A percentile compares a stretch with the other conserved stretches of the same genome.
These are phyloP conservation scores for Cryptococcus deneoformans DNA, from an alignment of 1,284 basidiomycete species.

Conservation along the genomic window DNA sequence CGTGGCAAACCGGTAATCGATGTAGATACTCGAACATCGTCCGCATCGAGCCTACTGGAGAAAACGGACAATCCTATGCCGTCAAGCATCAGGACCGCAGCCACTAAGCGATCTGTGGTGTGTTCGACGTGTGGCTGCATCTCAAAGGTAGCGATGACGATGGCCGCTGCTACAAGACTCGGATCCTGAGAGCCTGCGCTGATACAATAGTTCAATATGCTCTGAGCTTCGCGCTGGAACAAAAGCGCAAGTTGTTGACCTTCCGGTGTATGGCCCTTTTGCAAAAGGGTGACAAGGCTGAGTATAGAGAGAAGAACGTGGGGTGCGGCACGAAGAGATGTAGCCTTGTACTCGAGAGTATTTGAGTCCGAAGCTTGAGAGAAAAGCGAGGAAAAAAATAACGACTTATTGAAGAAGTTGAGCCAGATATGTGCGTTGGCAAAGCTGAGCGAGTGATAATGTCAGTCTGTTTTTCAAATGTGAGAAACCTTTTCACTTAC, in stretches of 20 bases:
- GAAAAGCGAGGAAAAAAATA: neutral
- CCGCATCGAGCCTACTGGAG: slow-evolving; percentile 11
- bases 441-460: too few relatives aligned
- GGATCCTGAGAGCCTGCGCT: slow-evolving; percentile 19
- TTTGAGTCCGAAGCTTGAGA: slow-evolving; percentile 7
- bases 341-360: slow-evolving; percentile 2
- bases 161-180: slow-evolving; percentile 23
- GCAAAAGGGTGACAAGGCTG: slow-evolving; percentile 18
- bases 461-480: neutral
- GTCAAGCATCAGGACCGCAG: slow-evolving; percentile 22
- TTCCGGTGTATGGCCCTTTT: slow-evolving; percentile 15
- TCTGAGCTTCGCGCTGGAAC: slow-evolving; percentile 25
- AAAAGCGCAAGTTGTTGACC: slow-evolving; percentile 20
- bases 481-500: neutral
- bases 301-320: slow-evolving; percentile 29
- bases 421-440: neutral
- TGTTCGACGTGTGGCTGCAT: slow-evolving; percentile 30
- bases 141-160: slow-evolving; percentile 32
- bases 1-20: neutral
- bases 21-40: slow-evolving; percentile 6
- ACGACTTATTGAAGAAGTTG: neutral
- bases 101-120: slow-evolving; percentile 15
- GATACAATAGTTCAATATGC: slow-evolving; percentile 19
- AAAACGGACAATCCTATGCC: slow-evolving; percentile 18
- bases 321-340: slow-evolving; percentile 16